Evolutionary conservation across 805 yeast genomes (phyloP).

Genomic region (Metschnikowia gruessii): DNA sequence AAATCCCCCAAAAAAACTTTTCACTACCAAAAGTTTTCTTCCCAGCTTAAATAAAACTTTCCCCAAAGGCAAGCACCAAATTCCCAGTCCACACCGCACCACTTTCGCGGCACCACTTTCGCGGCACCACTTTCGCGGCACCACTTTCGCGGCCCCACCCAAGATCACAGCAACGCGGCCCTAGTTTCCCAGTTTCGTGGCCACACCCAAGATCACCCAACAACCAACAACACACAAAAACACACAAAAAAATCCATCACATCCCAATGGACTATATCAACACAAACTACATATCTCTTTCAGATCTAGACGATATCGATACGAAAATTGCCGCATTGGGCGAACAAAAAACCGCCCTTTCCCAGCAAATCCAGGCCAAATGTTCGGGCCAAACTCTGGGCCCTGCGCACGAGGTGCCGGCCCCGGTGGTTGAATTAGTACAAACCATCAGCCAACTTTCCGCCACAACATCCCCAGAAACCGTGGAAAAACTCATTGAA

Average conservation of each 20-base stretch:
- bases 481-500: not conserved
- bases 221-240: not conserved
- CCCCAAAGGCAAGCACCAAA: too few relatives aligned
- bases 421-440: not conserved
- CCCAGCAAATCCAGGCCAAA: slow-evolving; percentile 6
- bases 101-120: too few relatives aligned
- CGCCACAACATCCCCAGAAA: not conserved
- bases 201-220: too few relatives aligned
- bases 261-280: slow-evolving; percentile 32
- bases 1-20: too few relatives aligned
- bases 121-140: too few relatives aligned
- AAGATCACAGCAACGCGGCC: slow-evolving; percentile 1
- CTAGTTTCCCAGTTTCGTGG: too few relatives aligned
- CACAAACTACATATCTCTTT: slow-evolving; percentile 30
- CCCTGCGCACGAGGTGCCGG: not conserved
- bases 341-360: not conserved
- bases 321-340: not conserved
- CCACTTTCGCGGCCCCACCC: too few relatives aligned
- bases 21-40: too few relatives aligned
- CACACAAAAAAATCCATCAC: not conserved
- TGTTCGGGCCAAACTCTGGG: not conserved
- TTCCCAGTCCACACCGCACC: too few relatives aligned
- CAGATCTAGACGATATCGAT: slow-evolving; percentile 29
- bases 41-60: too few relatives aligned
- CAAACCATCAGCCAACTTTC: not conserved